Base-by-base conservation (phyloP, 768 basidiomycete species). In the Suillus bovinus region DNA sequence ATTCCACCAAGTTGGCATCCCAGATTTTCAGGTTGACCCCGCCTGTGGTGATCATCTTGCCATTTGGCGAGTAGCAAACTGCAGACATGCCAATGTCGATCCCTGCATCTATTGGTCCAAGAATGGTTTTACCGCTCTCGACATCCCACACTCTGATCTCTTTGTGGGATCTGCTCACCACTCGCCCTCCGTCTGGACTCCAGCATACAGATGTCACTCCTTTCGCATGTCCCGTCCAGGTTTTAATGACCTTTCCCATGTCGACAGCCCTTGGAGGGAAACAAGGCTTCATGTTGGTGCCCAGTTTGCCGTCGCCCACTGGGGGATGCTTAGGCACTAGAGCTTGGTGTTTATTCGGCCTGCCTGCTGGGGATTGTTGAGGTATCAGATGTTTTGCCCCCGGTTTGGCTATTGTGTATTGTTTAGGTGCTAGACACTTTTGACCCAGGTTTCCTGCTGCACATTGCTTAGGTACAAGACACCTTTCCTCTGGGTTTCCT, bases 221-320 rank as follows among this genome's bases (percentile, higher is more conserved):
- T 2, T 34, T 7, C 9, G 33, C 10, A 10, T 34, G 33, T 34
- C 33, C 33, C 10, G 2, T 34, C 8, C 33, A 34, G 1, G 33
- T 34, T 34, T 34, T 34, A 10, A 34, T 34, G 9, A 34, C 9
- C 33, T 34, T 34, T 34, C 33, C 33, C 10, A 10, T 34, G 10
- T 34, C 33, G 33, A 34, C 9, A 3, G 8, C 33, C 33, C 33
- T 8, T 10, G 10, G 2, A 24, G 36, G n/a, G 29, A 33, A 36
- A 2, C 66, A 58, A 31, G 60, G 58, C 34, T 61, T 63, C 9
- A 6, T 7, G 0, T n/a, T 20, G 5, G 39, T 33, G 50, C 42
- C 13, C 27, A 63, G 64, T 13, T 66, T 61, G 14, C 20, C 53
- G 31, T 67, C 58, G 5, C 13, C 53, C 36, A 63, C 63, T 22